Evolutionary conservation across 148 eudicot genomes (phyloP), one percentile per base, ranked within the genome.

Genomic region (Amaranthus palmeri): DNA sequence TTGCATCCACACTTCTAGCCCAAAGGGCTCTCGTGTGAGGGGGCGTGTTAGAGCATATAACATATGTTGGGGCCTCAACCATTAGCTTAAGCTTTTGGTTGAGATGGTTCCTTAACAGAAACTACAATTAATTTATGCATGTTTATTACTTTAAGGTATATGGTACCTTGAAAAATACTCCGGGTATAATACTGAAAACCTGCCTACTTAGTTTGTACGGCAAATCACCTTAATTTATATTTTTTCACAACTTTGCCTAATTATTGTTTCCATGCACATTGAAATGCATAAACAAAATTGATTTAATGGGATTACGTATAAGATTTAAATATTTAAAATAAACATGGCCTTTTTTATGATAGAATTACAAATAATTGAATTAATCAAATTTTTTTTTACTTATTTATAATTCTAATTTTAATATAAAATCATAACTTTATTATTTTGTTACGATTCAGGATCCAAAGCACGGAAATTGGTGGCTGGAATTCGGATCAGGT

Each of bases 381-480:
- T 25, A 25, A 25, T 25, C 2, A 25, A 25, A 25, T 25, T 25
- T 25, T 0, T 25, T 25, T 25, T 25, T 25, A 25, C 36, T 25
- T 25, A 0, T 25, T 67, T 54, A 73, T 60, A 53, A 5, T 46
- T 9, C 67, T 5, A 41, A 56, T 69, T 64, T 55, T 52, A 61
- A n/a, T 15, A 17, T 15, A 10, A 64, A 9, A 1, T 41, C 36
- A 25, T 9, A 72, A 61, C 7, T 0, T n/a, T 44, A 3, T 3
- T 73, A 10, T 64, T 18, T 54, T 3, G 6, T 4, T n/a, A 15
- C 36, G 13, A 6, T 77, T 51, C 69, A 90, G 96, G 97, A 92
- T 71, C 97, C 96, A 1, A 92, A 90, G 72, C 97, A 92, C 4
- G 97, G 97, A 49, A 88, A 92, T 53, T 92, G 97, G 97, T 92